Conservation (phyloP, 345 rosid species). For the Bretschneidera sinensis region DNA sequence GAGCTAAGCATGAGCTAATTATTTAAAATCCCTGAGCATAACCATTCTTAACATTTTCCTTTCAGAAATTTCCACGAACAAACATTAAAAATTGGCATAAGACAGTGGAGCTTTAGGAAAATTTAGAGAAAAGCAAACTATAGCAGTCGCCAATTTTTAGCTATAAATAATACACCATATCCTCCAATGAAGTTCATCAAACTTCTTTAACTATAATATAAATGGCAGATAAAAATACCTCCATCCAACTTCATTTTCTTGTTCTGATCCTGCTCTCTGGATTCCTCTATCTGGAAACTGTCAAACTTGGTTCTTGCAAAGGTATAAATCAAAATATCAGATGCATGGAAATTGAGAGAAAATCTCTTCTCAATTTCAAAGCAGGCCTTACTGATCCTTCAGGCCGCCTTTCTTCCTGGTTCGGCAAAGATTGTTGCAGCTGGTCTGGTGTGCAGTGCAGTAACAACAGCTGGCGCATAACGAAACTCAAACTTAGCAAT, state of each 20-base stretch:
- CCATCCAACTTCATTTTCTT: neutral
- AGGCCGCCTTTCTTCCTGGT: conserved; percentile 40
- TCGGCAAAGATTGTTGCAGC: conserved; percentile 42
- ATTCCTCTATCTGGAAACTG: conserved; percentile 4
- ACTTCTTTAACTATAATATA: neutral
- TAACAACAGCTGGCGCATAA: conserved; percentile 24
- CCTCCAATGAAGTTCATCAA: neutral
- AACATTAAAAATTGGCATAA: no score
- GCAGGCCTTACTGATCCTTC: no score
- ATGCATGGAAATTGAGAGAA: conserved; percentile 22
- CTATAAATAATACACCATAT: neutral
- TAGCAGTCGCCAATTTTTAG: no score
- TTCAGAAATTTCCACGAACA: neutral
- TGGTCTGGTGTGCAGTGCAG: conserved; percentile 46
- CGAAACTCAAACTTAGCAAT: conserved; percentile 33
- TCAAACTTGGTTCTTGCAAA: conserved; percentile 6
- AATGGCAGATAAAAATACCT: conserved; percentile 3
- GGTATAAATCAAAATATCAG: neutral
- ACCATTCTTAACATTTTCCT: neutral
- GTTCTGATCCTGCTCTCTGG: neutral
- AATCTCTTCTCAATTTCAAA: conserved; percentile 40
- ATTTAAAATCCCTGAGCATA: no score
- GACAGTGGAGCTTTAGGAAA: no score
- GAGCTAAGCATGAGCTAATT: no score
- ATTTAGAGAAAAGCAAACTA: no score